These are phyloP conservation scores for Kingdonia uniflora DNA, from an alignment of 164 flowering plant genomes.

Conservation along the genomic window DNA sequence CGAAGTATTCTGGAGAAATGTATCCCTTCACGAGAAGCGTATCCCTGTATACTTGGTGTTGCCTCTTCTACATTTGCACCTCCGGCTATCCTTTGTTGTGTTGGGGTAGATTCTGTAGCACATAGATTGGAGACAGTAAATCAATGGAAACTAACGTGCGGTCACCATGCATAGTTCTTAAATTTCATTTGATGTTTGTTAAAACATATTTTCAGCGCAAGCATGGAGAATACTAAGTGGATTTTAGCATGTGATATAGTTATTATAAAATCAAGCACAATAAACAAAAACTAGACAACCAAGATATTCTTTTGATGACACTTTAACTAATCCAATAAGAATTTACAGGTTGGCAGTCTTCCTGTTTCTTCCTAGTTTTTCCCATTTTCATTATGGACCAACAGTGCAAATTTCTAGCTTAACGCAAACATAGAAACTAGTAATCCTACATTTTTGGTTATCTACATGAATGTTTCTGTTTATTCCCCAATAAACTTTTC, in stretches of 20 bases:
- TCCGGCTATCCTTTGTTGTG: constrained; percentile 11
- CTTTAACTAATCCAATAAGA: too few species aligned
- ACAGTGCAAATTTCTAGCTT: too few species aligned
- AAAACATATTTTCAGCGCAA: constrained; percentile 11
- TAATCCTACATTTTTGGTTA: too few species aligned
- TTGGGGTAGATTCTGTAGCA: constrained; percentile 10
- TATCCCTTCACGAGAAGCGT: constrained; percentile 33
- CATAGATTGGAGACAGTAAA: constrained; percentile 12
- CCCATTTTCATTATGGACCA: too few species aligned
- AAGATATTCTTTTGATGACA: neutral
- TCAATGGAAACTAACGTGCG: constrained; percentile 12
- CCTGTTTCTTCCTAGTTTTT: too few species aligned
- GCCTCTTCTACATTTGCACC: constrained; percentile 19
- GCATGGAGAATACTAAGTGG: constrained; percentile 12
- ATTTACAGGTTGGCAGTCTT: too few species aligned
- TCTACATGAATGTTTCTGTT: too few species aligned
- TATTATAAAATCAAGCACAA: too few species aligned
- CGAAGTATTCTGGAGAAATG: constrained; percentile 43
- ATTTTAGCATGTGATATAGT: neutral
- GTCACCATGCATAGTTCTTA: constrained; percentile 16
- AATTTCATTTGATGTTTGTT: constrained; percentile 14
- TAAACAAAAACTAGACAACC: neutral
- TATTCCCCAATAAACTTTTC: too few species aligned
- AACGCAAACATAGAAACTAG: too few species aligned
- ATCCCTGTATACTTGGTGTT: constrained; percentile 13